phyloP scores from a whole-genome alignment of 495 filamentous ascomycete genomes.

The Penicillium malachiteum region DNA sequence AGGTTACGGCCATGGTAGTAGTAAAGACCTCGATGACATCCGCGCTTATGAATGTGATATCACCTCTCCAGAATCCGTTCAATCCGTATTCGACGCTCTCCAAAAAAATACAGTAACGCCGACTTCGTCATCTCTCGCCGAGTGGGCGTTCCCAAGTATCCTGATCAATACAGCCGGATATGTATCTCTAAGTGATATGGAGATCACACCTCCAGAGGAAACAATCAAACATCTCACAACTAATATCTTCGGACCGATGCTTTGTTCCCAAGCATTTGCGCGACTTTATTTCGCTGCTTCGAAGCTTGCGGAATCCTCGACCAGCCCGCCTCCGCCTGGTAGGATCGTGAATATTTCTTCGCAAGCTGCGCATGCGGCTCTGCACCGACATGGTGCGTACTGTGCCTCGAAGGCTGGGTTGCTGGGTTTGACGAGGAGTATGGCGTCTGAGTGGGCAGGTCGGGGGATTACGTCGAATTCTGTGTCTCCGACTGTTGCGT shows the following conservation, averaged over 20 bases:
- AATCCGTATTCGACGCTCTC: slow-evolving; percentile 29
- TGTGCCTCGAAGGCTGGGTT: slow-evolving; percentile 50
- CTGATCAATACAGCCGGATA: slow-evolving; percentile 45
- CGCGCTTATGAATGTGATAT: slow-evolving; percentile 44
- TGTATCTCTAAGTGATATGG: slow-evolving; percentile 42
- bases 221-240: slow-evolving; percentile 41
- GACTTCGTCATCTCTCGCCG: slow-evolving; percentile 8
- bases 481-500: slow-evolving; percentile 43
- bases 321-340: slow-evolving; percentile 27
- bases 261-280: slow-evolving; percentile 45
- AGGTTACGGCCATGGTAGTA: slow-evolving; percentile 17
- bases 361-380: slow-evolving; percentile 38
- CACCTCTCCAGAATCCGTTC: slow-evolving; percentile 36
- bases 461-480: slow-evolving; percentile 38
- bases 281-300: slow-evolving; percentile 32
- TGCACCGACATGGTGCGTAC: slow-evolving; percentile 46
- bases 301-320: slow-evolving; percentile 14
- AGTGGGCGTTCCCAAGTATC: slow-evolving; percentile 33
- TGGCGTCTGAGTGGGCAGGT: slow-evolving; percentile 46
- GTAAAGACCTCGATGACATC: slow-evolving; percentile 20
- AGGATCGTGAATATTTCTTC: slow-evolving; percentile 40
- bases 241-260: slow-evolving; percentile 40
- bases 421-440: slow-evolving; percentile 46
- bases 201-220: slow-evolving; percentile 36
- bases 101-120: slow-evolving; percentile 20